Evolutionary conservation across 2,329 filamentous ascomycete genomes (phyloP).

Genomic region (Sporothrix globosa): DNA sequence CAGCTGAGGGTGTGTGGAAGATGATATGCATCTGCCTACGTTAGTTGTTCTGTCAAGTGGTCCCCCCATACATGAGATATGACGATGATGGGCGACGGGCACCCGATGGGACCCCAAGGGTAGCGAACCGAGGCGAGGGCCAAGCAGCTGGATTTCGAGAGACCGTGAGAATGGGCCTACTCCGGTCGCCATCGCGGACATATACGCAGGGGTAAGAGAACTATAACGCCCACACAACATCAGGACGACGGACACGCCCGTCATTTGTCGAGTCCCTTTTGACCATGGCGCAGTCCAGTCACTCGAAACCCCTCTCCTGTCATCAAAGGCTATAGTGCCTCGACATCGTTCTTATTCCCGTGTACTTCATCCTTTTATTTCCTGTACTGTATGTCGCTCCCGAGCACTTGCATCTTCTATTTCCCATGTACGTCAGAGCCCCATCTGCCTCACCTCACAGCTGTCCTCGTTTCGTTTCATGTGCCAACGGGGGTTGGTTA

Average conservation of each 20-base stretch:
- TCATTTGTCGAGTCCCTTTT: constrained; percentile 6
- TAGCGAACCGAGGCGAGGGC: neutral
- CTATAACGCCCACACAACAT: too few species aligned
- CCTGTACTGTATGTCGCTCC: too few species aligned
- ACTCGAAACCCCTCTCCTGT: neutral
- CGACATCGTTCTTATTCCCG: neutral
- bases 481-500: neutral
- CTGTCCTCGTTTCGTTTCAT: constrained; percentile 1
- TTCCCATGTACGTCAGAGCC: neutral
- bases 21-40: neutral
- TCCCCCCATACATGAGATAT: neutral
- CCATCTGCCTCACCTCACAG: neutral
- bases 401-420: neutral
- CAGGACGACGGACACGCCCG: neutral
- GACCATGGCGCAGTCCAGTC: neutral
- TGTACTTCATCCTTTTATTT: neutral
- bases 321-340: neutral
- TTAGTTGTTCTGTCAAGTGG: constrained; percentile 5
- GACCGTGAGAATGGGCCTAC: neutral
- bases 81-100: neutral
- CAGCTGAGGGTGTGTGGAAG: neutral
- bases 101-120: neutral
- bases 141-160: neutral
- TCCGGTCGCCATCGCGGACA: constrained; percentile 17
- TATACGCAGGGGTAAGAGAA: constrained; percentile 1